Conservation (phyloP, 108 stramenopile genomes). For the Seminavis robusta region DNA sequence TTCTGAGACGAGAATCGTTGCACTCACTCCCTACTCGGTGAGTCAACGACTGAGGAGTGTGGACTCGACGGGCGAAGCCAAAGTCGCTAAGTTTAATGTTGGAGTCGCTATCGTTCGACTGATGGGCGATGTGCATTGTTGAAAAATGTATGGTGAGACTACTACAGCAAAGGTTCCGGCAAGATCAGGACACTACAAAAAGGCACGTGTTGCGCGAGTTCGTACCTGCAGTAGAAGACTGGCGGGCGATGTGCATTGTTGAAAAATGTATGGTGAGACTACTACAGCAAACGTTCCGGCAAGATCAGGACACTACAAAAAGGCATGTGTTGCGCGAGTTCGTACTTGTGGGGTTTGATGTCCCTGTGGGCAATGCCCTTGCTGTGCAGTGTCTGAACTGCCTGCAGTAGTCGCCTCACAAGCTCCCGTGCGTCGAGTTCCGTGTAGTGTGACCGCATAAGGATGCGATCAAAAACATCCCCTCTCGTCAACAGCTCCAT, state of each 20-base stretch:
- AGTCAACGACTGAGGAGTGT: slow-evolving; percentile 71
- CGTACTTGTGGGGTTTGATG: slow-evolving; percentile 95
- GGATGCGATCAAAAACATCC: slow-evolving; percentile 92
- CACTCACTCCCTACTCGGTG: no score
- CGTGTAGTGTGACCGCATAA: slow-evolving; percentile 67
- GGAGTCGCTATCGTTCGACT: slow-evolving; percentile 55
- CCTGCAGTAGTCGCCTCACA: slow-evolving; percentile 58
- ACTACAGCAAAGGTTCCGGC: not conserved
- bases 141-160: not conserved
- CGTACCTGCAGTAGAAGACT: slow-evolving; percentile 84
- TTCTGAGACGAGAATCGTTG: no score
- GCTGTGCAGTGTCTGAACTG: slow-evolving; percentile 60
- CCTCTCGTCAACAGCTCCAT: slow-evolving; percentile 89
- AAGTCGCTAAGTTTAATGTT: slow-evolving; percentile 91
- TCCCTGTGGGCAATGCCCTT: slow-evolving; percentile 85
- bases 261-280: not conserved
- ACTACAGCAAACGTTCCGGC: not conserved
- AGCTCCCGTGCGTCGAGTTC: slow-evolving; percentile 88
- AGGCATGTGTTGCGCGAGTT: no score
- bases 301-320: not conserved
- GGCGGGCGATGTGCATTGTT: not conserved
- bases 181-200: not conserved
- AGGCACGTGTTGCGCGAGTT: no score
- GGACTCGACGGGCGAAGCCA: slow-evolving; percentile 83
- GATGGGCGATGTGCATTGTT: not conserved